Percentiles rank a stretch among this genome's conserved stretches.
These are phyloP conservation scores for Solanum virginianum DNA, from an alignment of 257 asterid species.

Conservation along the genomic window DNA sequence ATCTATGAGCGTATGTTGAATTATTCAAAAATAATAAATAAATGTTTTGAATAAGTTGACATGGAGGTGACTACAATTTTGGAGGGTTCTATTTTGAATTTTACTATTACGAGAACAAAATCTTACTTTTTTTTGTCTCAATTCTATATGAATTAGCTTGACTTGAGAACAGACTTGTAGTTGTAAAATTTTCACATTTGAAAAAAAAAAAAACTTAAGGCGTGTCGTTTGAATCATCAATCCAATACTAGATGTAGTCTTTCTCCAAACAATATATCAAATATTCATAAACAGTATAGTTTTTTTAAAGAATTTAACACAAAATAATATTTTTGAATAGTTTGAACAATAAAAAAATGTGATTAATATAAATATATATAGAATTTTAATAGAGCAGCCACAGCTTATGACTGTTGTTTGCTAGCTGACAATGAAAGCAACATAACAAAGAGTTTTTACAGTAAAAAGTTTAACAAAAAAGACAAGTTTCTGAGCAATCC, in stretches of 20 bases:
- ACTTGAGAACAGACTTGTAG: neutral
- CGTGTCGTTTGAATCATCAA: neutral
- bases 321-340: neutral
- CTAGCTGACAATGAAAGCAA: neutral
- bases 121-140: no score
- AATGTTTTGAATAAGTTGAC: no score
- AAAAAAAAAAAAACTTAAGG: neutral
- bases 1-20: no score
- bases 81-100: no score
- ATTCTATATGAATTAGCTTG: no score
- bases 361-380: no score
- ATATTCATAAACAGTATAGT: no score
- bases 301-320: neutral
- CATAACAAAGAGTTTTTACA: neutral
- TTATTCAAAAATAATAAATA: no score
- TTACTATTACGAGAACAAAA: no score
- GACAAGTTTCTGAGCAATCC: neutral
- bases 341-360: neutral
- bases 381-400: neutral
- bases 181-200: neutral
- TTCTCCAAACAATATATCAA: neutral
- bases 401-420: neutral
- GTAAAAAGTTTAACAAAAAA: neutral
- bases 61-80: no score
- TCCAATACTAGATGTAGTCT: neutral